These are phyloP conservation scores for Tetrahymena elliotti DNA, from an alignment of 73 alveolate genomes.

Conservation along the genomic window DNA sequence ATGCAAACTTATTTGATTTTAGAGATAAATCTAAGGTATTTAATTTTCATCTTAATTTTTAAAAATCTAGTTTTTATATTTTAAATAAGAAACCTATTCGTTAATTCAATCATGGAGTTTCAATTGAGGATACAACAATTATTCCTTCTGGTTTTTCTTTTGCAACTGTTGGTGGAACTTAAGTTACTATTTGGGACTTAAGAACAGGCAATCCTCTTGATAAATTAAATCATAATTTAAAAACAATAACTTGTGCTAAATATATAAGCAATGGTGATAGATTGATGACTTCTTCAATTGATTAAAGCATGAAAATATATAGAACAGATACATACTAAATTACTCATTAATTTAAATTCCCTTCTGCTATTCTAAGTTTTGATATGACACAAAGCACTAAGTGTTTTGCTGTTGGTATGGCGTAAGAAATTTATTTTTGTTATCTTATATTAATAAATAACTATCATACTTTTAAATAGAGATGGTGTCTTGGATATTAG, in stretches of 20 bases:
- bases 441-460: no score
- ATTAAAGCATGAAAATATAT: not conserved
- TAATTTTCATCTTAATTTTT: not conserved
- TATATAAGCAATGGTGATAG: not conserved
- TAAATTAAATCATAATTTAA: not conserved
- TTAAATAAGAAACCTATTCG: not conserved
- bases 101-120: not conserved
- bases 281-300: not conserved
- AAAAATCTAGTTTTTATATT: no score
- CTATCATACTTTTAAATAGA: not conserved
- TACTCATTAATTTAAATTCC: not conserved
- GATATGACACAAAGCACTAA: not conserved
- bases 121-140: not conserved
- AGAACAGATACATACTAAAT: not conserved
- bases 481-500: not conserved
- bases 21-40: not conserved
- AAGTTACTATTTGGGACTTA: not conserved
- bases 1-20: not conserved
- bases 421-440: not conserved
- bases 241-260: not conserved
- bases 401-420: not conserved
- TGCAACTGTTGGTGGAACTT: constrained; percentile 1
- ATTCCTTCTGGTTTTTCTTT: not conserved
- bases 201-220: not conserved
- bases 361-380: not conserved